Base-by-base conservation (phyloP, 2,329 filamentous ascomycete species). In the Colletotrichum scovillei region DNA sequence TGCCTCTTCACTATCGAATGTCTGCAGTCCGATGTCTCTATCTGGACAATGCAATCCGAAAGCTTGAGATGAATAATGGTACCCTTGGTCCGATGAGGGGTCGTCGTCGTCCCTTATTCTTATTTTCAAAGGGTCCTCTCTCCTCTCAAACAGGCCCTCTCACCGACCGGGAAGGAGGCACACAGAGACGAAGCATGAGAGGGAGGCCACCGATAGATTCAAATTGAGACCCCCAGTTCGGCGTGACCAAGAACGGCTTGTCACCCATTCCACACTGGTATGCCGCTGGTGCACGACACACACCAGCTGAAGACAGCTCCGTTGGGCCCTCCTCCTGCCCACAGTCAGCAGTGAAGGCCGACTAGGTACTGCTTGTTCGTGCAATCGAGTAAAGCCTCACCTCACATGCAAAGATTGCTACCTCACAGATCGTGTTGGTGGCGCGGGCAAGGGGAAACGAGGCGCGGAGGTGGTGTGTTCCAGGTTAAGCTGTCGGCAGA, bases 101-200 rank as follows among this genome's bases (percentile, higher is more conserved):
- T 64, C 28, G 46, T 66, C 26, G 16, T 16, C 22, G 56, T 73
- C 67, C 70, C 70, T 70, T 70, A 63, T 66, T 70, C 70, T 70
- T 73, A 73, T 73, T 70, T 64, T 38, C 38, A 52, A 22, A 73
- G 70, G 70, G 60, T 42, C 60, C 52, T 32, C 35, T 32, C 16
- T 28, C 14, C 46, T 57, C 28, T 49, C 42, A 22, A 22, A 49
- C 42, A 49, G 4, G 19, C 42, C 42, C 42, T 49, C 42, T n/a
- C 42, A 22, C 7, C 4, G 42, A 49, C 19, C 19, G 11, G 42
- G 19, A 49, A 49, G 42, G 7, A 49, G 7, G 9, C 42, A 49
- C 42, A 49, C 8, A 49, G 19, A 3, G 42, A 49, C 42, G 42
- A 42, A 69, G 16, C 32, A 7, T 30, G 59, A 22, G 30, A 35